These are phyloP conservation scores for Laetiporus sulphureus DNA, from an alignment of 1,284 basidiomycete species.

Conservation along the genomic window DNA sequence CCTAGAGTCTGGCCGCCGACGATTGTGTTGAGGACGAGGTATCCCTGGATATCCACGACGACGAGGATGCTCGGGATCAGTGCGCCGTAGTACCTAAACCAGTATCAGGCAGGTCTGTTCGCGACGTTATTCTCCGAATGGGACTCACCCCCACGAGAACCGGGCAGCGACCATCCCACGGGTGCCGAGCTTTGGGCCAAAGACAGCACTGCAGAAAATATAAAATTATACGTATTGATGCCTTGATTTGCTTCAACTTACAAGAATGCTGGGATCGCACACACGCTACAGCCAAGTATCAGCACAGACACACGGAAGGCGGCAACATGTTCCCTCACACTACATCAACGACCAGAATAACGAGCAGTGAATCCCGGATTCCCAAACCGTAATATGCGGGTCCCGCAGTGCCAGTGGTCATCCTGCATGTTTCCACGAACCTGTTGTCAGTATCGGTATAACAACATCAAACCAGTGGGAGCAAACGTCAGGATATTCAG, in stretches of 20 bases:
- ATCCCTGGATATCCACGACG: slow-evolving; percentile 60
- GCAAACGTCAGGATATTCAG: slow-evolving; percentile 51
- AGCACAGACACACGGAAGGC: slow-evolving; percentile 46
- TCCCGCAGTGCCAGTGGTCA: slow-evolving; percentile 51
- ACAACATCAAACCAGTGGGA: not conserved
- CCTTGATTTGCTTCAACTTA: slow-evolving; percentile 25
- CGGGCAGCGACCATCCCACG: slow-evolving; percentile 60
- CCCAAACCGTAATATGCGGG: slow-evolving; percentile 54
- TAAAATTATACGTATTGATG: not conserved
- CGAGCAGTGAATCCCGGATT: slow-evolving; percentile 42
- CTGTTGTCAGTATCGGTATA: not conserved
- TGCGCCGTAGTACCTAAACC: slow-evolving; percentile 57
- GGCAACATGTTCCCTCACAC: slow-evolving; percentile 35
- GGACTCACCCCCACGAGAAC: slow-evolving; percentile 43
- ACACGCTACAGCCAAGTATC: slow-evolving; percentile 5
- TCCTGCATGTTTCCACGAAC: slow-evolving; percentile 21
- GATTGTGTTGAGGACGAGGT: slow-evolving; percentile 69
- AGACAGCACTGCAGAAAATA: slow-evolving; percentile 36
- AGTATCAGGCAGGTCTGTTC: too few species aligned
- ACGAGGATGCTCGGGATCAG: slow-evolving; percentile 59
- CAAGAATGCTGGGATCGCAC: slow-evolving; percentile 45
- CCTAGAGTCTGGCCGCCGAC: slow-evolving; percentile 70
- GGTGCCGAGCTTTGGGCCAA: slow-evolving; percentile 56
- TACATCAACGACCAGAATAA: slow-evolving; percentile 47
- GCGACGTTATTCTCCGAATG: not conserved